phyloP scores from a whole-genome alignment of 1,284 basidiomycete genomes.

The Cerioporus squamosus region DNA sequence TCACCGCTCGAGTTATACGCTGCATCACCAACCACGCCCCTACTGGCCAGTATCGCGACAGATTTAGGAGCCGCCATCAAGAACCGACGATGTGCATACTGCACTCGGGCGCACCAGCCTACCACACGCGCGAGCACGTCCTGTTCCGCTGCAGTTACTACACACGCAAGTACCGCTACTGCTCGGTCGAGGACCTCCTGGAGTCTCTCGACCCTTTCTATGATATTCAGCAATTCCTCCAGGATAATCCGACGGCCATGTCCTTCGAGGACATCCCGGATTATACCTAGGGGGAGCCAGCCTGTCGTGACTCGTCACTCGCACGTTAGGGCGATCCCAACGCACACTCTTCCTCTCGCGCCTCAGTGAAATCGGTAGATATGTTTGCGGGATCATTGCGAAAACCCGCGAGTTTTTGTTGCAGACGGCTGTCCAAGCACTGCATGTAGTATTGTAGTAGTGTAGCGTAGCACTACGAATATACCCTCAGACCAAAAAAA shows the following conservation, averaged over 20 bases:
- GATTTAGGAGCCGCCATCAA: not conserved
- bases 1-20: no score
- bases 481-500: no score
- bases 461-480: no score
- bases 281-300: not conserved
- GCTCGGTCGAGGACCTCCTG: not conserved
- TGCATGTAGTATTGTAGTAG: no score
- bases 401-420: no score
- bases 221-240: not conserved
- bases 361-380: no score
- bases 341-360: no score
- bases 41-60: not conserved
- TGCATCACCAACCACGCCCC: constrained; percentile 1
- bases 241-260: not conserved
- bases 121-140: not conserved
- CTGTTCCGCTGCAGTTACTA: not conserved
- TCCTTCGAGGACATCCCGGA: not conserved
- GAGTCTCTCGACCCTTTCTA: not conserved
- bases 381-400: no score
- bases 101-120: not conserved
- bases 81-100: not conserved
- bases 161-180: not conserved
- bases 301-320: no score
- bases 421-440: no score
- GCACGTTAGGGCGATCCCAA: no score